Evolutionary conservation across 139 green algal species (phyloP), one percentile per base, ranked within the genome.

Genomic region (Tetraselmis striata): DNA sequence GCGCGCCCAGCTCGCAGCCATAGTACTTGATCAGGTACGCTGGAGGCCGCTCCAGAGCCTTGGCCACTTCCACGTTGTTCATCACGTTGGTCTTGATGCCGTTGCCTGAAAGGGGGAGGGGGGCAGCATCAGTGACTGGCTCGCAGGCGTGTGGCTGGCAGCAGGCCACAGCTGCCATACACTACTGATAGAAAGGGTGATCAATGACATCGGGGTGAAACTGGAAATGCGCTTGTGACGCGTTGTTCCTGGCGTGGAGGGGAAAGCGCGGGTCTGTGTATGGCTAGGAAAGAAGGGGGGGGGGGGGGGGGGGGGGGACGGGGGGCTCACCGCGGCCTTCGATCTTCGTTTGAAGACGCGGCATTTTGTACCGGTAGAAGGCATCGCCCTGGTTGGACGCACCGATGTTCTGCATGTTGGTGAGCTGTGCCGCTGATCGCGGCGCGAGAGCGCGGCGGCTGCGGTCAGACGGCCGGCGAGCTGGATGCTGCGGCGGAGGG

Each of bases 31-130:
- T 88, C 2, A 94, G 94, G 86, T 99, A 99, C 32, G 95, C 92
- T 28, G 96, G 92, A 18, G 95, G 94, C 0, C 97, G 87, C 77
- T 96, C 96, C 76, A 99, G 85, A 0, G 97, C 96, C 86, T 99
- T 99, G 30, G 97, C 96, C 30, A 99, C 95, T 77, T 99, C 97
- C 2, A 98, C 96, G 83, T 98, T 98, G 93, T 99, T 99, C 30
- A 98, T 95, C 1, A 99, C 90, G 84, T 98, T 98, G 1, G 97
- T 99, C 82, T 98, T 98, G 89, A 99, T 99, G 84, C 97, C 97
- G 84, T 99, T 99, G 76, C 97, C 45, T 67, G 45, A 67, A 18
- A 18, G n/a, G n/a, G 5, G 45, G 18, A 67, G 45, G 45, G 45
- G 18, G 45, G 45, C 45, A 67, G 45, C 5, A 67, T 67, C 18